Evolutionary conservation across 2,329 filamentous ascomycete genomes (phyloP).

Genomic region (Pestalotiopsis sp.): DNA sequence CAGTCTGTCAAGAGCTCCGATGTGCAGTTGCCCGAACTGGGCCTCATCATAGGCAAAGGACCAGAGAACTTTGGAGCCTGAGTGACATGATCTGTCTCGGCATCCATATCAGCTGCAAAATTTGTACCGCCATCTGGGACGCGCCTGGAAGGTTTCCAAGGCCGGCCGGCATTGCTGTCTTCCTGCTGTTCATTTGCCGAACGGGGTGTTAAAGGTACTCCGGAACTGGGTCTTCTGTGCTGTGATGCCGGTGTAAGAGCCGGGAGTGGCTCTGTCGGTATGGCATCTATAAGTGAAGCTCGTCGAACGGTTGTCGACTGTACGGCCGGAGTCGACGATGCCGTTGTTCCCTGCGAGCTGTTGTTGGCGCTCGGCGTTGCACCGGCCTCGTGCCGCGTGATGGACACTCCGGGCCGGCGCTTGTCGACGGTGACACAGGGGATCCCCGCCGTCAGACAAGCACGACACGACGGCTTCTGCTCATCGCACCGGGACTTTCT

Average conservation of each 20-base stretch:
- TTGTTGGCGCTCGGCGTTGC: not conserved
- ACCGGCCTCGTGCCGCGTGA: slow-evolving; percentile 13
- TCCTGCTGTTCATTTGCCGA: slow-evolving; percentile 1
- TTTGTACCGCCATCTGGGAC: not conserved
- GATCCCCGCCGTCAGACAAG: slow-evolving; percentile 15
- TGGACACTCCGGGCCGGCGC: slow-evolving; percentile 14
- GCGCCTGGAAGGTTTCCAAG: not conserved
- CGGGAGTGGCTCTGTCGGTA: not conserved
- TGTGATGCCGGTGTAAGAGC: not conserved
- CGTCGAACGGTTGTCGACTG: not conserved
- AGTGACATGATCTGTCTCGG: slow-evolving; percentile 9
- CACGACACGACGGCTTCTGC: slow-evolving; percentile 17
- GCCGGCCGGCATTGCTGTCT: not conserved
- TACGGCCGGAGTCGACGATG: not conserved
- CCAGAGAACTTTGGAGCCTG: slow-evolving; percentile 31
- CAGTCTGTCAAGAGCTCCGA: slow-evolving; percentile 15
- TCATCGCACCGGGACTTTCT: slow-evolving; percentile 18
- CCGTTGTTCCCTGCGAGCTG: not conserved
- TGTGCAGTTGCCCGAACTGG: slow-evolving; percentile 7
- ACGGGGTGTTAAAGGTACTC: slow-evolving; percentile 2
- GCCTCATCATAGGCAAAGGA: slow-evolving; percentile 16
- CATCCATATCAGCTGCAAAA: not conserved
- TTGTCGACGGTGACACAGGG: slow-evolving; percentile 16
- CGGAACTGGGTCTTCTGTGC: slow-evolving; percentile 4
- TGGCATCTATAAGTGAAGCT: not conserved